Evolutionary conservation across 345 rosid genomes (phyloP).

Genomic region (Erysimum cheiranthoides): DNA sequence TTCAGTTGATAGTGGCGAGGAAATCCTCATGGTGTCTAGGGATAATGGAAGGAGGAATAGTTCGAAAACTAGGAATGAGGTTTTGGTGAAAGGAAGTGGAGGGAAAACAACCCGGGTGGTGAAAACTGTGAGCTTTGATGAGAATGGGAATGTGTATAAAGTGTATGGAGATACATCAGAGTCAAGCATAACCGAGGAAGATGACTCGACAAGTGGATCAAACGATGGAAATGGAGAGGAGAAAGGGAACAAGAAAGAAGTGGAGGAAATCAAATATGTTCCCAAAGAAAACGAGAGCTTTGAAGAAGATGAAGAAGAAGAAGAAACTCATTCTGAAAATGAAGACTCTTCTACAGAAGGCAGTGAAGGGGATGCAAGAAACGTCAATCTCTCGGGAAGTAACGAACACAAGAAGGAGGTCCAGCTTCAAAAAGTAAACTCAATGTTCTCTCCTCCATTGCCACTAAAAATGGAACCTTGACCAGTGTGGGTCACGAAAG

Average conservation of each 20-base stretch:
- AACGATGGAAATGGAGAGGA: constrained; percentile 48
- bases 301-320: constrained; percentile 41
- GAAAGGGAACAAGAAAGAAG: constrained; percentile 20
- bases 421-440: constrained; percentile 44
- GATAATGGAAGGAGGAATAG: constrained; percentile 19
- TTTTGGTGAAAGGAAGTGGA: constrained; percentile 32
- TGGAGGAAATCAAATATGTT: constrained; percentile 46
- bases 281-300: constrained; percentile 36
- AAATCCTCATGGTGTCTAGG: neutral
- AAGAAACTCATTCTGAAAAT: constrained; percentile 37
- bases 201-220: constrained; percentile 48
- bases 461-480: constrained; percentile 75
- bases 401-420: constrained; percentile 27
- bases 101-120: constrained; percentile 13
- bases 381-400: constrained; percentile 24
- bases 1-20: constrained; percentile 34
- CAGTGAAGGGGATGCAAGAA: constrained; percentile 43
- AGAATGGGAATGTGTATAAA: constrained; percentile 42
- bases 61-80: constrained; percentile 23
- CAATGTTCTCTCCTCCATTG: constrained; percentile 63
- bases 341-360: constrained; percentile 44
- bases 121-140: constrained; percentile 47
- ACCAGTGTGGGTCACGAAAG: constrained; percentile 39
- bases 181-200: constrained; percentile 50
- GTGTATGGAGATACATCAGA: constrained; percentile 51